A percentile compares a stretch with the other conserved stretches of the same genome.
phyloP scores from a whole-genome alignment of 1,284 basidiomycete species.

The Paramarasmius palmivorus region DNA sequence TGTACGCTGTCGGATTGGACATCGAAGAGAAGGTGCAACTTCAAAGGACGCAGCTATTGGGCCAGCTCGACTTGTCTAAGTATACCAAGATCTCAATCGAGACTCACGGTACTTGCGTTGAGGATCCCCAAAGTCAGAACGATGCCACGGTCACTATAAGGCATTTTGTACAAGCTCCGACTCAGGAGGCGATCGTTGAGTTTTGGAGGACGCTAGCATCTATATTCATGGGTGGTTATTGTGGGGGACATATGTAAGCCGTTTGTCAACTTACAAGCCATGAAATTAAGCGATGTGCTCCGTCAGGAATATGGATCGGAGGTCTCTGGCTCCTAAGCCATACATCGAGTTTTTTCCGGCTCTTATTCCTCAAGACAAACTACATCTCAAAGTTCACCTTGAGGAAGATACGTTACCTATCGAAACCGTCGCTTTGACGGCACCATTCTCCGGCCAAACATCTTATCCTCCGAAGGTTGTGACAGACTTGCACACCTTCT shows the following conservation, averaged over 20 bases:
- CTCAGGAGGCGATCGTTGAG: constrained; percentile 7
- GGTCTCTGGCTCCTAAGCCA: constrained; percentile 9
- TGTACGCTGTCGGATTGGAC: constrained; percentile 22
- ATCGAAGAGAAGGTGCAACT: constrained; percentile 19
- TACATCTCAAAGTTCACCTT: constrained; percentile 9
- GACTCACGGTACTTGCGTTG: constrained; percentile 6
- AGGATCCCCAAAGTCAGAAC: constrained; percentile 11
- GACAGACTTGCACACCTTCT: constrained; percentile 4
- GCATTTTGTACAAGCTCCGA: constrained; percentile 13
- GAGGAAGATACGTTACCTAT: constrained; percentile 8
- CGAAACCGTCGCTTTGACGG: constrained; percentile 14
- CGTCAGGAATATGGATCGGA: constrained; percentile 9
- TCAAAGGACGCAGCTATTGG: constrained; percentile 12
- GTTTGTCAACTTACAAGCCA: no score
- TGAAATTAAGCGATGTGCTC: no score
- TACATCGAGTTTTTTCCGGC: constrained; percentile 12
- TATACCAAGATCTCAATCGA: constrained; percentile 13
- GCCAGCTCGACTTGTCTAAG: constrained; percentile 13
- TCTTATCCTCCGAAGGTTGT: constrained; percentile 9
- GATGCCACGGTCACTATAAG: constrained; percentile 12
- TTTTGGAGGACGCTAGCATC: constrained; percentile 7
- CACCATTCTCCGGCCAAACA: constrained; percentile 7
- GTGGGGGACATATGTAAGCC: neutral
- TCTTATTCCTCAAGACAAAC: constrained; percentile 6
- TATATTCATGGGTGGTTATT: neutral